These are phyloP conservation scores for Hymenotorrendiella dingleyae DNA, from an alignment of 2,329 filamentous ascomycete genomes.

Conservation along the genomic window DNA sequence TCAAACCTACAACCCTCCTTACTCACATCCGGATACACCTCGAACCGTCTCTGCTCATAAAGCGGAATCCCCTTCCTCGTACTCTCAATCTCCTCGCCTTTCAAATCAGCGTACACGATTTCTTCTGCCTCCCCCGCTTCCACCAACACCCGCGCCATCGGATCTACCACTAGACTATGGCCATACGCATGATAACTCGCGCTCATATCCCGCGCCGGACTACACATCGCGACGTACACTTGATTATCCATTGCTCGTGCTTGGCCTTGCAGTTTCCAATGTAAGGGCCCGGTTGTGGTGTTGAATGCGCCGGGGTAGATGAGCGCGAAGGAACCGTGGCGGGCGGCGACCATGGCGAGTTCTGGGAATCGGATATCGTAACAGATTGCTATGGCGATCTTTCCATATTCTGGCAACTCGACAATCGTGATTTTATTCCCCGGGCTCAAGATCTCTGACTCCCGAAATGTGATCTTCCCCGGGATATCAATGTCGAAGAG, in stretches of 20 bases:
- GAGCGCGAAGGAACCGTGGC: constrained; percentile 79
- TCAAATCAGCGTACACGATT: constrained; percentile 68
- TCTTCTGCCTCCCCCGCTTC: constrained; percentile 75
- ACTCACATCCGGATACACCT: constrained; percentile 90
- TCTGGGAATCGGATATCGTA: constrained; percentile 98
- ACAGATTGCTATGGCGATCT: constrained; percentile 85
- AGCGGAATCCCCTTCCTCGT: constrained; percentile 80
- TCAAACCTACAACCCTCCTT: no score
- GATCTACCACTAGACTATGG: constrained; percentile 83
- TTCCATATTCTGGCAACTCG: constrained; percentile 82
- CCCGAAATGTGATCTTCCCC: constrained; percentile 84
- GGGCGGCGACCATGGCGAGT: constrained; percentile 79
- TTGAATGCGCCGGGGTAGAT: constrained; percentile 98
- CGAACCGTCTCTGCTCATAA: constrained; percentile 78
- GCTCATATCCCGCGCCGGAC: constrained; percentile 72
- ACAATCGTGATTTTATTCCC: constrained; percentile 82
- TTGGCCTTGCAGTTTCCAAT: constrained; percentile 80
- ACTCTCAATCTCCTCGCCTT: constrained; percentile 62
- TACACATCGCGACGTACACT: constrained; percentile 87
- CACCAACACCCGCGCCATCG: constrained; percentile 73
- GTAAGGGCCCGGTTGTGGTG: constrained; percentile 81
- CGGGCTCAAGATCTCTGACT: constrained; percentile 81
- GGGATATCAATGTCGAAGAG: constrained; percentile 98
- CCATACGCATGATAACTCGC: constrained; percentile 87
- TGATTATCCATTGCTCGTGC: constrained; percentile 91